Base-by-base conservation (phyloP, 345 rosid genomes). In the Sisymbrium irio region DNA sequence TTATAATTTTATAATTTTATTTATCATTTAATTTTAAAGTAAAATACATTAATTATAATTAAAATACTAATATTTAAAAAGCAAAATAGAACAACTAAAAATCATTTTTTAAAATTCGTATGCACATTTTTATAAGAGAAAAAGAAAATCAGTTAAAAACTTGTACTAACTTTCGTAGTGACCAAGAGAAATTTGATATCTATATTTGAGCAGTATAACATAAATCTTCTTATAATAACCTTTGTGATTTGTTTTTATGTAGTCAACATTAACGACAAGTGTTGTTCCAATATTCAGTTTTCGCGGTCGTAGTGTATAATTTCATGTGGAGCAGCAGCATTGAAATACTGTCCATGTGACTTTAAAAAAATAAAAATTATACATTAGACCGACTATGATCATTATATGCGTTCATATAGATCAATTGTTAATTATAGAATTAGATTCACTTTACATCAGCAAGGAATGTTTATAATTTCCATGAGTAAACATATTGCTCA, bases 381-480 rank as follows among this genome's bases (percentile, higher is more conserved):
- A 37, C 50, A 51, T 18, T 4, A 42, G 7, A 42, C 20, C 2
- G 7, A 42, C 20, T 2, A 41, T 55, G 6, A 68, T 41, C 9
- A 13, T 30, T 28, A 67, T 17, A 17, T 51, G 17, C 39, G 62
- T 54, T 54, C 19, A 27, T 67, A 17, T 6, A 6, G 36, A 54
- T 30, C 10, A 28, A n/a, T n/a, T 15, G 39, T 15, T 25, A 64
- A 39, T 39, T 17, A 53, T 49, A 42, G 2, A 6, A 28, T 3
- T 17, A 69, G 35, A 56, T 44, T 69, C 44, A 42, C 7, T n/a
- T 69, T 56, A 56, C n/a, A 19, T 54, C 41, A 69, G 30, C 54
- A 30, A 51, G 44, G 33, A 69, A 56, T 69, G 30, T 5, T 18
- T 44, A 33, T 9, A 33, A n/a, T 33, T 9, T 58, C 37, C 9